These are phyloP conservation scores for Adansonia madagascariensis DNA, from an alignment of 441 rosid genomes.

Conservation along the genomic window DNA sequence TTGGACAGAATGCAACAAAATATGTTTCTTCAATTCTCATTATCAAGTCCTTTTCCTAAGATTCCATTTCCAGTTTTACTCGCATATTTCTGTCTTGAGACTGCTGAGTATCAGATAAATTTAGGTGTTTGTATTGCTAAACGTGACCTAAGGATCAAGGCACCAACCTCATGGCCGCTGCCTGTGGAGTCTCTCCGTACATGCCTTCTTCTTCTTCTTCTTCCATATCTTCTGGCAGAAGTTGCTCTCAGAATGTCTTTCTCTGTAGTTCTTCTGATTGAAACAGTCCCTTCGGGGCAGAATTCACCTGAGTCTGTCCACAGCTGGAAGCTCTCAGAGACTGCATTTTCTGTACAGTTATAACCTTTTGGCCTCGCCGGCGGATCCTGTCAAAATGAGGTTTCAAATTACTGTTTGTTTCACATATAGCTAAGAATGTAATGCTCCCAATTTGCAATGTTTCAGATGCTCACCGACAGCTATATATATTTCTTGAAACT, in stretches of 20 bases:
- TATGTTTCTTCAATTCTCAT: background rate
- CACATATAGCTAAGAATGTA: background rate
- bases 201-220: constrained; percentile 48
- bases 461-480: background rate
- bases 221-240: constrained; percentile 55
- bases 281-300: constrained; percentile 70
- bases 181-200: constrained; percentile 69
- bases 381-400: constrained; percentile 43
- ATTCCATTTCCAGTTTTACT: background rate
- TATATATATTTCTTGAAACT: constrained; percentile 4
- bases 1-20: background rate
- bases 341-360: constrained; percentile 32
- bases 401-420: background rate
- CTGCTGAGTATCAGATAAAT: background rate
- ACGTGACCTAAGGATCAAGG: background rate
- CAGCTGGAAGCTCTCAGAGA: constrained; percentile 44
- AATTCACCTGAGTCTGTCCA: constrained; percentile 66
- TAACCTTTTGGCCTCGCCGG: constrained; percentile 51
- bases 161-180: constrained; percentile 68
- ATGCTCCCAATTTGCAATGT: background rate
- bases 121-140: background rate
- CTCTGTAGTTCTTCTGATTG: constrained; percentile 60
- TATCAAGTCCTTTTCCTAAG: background rate
- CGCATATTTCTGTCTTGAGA: background rate
- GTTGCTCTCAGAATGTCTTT: constrained; percentile 58